phyloP scores from a whole-genome alignment of 2,329 filamentous ascomycete species.

The Sclerotiophoma versabilis region DNA sequence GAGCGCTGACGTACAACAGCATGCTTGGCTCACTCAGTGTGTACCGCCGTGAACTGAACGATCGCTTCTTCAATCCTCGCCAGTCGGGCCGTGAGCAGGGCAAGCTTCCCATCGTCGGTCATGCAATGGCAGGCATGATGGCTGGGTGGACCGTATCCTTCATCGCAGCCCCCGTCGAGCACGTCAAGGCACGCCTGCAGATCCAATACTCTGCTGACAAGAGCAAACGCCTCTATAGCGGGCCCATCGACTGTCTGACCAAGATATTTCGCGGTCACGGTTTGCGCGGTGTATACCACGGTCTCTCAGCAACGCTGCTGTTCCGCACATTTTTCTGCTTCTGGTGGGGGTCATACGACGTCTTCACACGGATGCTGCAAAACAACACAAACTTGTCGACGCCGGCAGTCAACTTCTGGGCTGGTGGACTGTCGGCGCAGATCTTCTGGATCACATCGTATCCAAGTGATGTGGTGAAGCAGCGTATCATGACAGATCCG shows the following conservation, averaged over 20 bases:
- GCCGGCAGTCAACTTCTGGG: conserved; percentile 95
- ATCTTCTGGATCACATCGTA: conserved; percentile 94
- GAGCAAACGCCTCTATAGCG: conserved; percentile 78
- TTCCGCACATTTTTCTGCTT: conserved; percentile 96
- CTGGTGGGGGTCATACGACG: conserved; percentile 97
- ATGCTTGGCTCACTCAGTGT: conserved; percentile 93
- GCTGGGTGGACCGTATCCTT: conserved; percentile 91
- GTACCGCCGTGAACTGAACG: conserved; percentile 83
- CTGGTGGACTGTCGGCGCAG: conserved; percentile 90
- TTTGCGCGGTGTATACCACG: conserved; percentile 81
- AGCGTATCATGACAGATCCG: conserved; percentile 95
- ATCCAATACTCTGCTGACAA: conserved; percentile 89
- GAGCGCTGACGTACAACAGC: conserved; percentile 29
- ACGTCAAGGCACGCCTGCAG: conserved; percentile 74
- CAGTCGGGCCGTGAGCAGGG: conserved; percentile 47
- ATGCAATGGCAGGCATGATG: conserved; percentile 85
- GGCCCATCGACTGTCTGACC: conserved; percentile 81
- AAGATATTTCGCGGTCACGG: conserved; percentile 71
- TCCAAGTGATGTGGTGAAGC: conserved; percentile 92
- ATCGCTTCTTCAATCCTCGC: conserved; percentile 75
- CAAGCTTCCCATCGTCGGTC: conserved; percentile 76
- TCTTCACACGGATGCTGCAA: conserved; percentile 74
- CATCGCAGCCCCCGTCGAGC: conserved; percentile 67
- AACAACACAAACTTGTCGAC: conserved; percentile 73
- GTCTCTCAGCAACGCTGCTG: conserved; percentile 81